Evolutionary conservation across 176 grass and related monocot species (phyloP), one percentile per base, ranked within the genome.

Genomic region (Alopecurus myosuroides): DNA sequence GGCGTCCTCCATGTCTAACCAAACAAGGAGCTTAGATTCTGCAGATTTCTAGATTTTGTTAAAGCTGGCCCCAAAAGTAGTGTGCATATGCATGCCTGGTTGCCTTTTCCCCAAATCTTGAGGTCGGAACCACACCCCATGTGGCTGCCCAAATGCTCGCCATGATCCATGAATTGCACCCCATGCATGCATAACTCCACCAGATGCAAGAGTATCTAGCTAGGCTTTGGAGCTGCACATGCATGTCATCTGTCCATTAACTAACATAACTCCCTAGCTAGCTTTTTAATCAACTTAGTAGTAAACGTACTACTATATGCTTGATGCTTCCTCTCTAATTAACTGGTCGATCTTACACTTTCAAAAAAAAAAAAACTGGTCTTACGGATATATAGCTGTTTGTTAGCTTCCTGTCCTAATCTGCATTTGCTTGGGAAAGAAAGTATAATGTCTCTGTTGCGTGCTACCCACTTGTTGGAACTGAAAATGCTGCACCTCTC

Each of bases 171-270:
- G 53, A 11, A n/a, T 56, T 56, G 52, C 20, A 56, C 9, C 52
- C 40, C 73, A n/a, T 49, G 51, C 19, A 46, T 29, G 58, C 23
- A 14, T 45, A 57, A 18, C 48, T 28, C 19, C 70, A 46, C 9
- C 64, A 78, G 81, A 64, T 73, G 31, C 74, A 53, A 55, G 15
- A 55, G 8, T 22, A 67, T 37, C 42, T 74, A 19, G 6, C 3
- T 50, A 74, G 57, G 82, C 49, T 89, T 76, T 80, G 81, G 76
- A 89, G 61, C 45, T 46, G 35, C 23, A 73, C 70, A 73, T 46
- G 70, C 86, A 88, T 78, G 65, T 46, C 87, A 89, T 85, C 76
- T 89, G 81, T 88, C 76, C 28, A 14, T 73, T 73, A 74, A 79
- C 87, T 73, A 72, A 84, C 81, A 79, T 53, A 45, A 55, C 86